Conservation (phyloP, 208 protist genomes). For the Trypanosoma vivax region DNA sequence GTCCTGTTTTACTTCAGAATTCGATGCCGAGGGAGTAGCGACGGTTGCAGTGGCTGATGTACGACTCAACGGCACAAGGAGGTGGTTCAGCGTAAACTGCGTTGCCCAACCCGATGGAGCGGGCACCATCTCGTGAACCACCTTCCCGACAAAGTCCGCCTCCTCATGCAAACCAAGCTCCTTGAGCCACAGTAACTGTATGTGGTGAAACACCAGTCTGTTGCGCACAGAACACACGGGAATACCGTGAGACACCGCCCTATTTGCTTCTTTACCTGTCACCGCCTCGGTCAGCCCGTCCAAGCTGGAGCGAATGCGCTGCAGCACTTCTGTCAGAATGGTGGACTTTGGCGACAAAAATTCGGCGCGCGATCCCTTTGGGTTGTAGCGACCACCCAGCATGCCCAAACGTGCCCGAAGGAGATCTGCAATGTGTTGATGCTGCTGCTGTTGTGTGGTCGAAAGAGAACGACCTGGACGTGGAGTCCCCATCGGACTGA, state of each 20-base stretch:
- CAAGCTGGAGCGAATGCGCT: conserved; percentile 32
- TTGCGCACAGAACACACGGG: conserved; percentile 22
- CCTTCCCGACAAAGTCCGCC: conserved; percentile 15
- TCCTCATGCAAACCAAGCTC: conserved; percentile 47
- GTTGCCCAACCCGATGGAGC: background rate
- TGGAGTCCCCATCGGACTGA: conserved; percentile 22
- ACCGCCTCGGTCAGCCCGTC: conserved; percentile 11
- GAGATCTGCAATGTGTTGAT: conserved; percentile 36
- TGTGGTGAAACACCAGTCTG: conserved; percentile 37
- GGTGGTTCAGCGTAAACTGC: conserved; percentile 18
- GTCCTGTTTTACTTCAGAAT: background rate
- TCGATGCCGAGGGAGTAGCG: background rate
- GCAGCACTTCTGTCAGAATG: conserved; percentile 55
- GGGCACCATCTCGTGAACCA: conserved; percentile 3
- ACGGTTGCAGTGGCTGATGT: background rate
- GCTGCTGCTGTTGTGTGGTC: conserved; percentile 30
- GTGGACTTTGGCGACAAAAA: conserved; percentile 63
- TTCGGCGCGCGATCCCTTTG: conserved; percentile 34
- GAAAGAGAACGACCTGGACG: conserved; percentile 4
- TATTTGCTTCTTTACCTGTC: background rate
- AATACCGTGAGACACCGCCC: conserved; percentile 24
- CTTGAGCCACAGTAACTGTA: conserved; percentile 66
- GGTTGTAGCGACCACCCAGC: conserved; percentile 55
- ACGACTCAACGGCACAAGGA: background rate
- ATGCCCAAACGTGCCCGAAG: conserved; percentile 48